Conservation (phyloP, 305 asterid genomes). For the Solanum chacoense region DNA sequence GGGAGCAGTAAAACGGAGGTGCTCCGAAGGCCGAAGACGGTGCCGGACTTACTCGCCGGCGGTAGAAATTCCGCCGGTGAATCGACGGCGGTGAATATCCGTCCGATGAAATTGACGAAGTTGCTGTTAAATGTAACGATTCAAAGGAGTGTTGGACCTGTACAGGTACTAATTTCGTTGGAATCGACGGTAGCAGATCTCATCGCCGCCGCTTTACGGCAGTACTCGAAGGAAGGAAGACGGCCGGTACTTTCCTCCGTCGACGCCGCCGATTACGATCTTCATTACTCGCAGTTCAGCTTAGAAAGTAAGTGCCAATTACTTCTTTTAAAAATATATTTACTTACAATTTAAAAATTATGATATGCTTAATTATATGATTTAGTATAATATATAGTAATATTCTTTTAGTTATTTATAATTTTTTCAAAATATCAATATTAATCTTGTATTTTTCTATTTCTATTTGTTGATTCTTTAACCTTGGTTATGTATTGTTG, state of each 20-base stretch:
- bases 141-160: constrained; percentile 68
- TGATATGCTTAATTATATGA: background rate
- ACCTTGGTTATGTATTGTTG: background rate
- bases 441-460: background rate
- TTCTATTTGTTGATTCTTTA: background rate
- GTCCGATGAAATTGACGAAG: constrained; percentile 28
- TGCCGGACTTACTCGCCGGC: constrained; percentile 24
- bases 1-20: background rate
- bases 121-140: constrained; percentile 62
- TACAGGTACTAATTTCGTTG: constrained; percentile 52
- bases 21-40: constrained; percentile 26
- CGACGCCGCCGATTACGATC: constrained; percentile 39
- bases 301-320: constrained; percentile 47
- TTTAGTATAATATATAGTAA: background rate
- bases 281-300: constrained; percentile 89
- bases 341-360: background rate
- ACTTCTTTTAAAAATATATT: background rate
- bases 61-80: background rate
- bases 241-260: constrained; percentile 33
- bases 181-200: constrained; percentile 66
- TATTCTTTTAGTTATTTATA: background rate
- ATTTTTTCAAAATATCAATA: background rate
- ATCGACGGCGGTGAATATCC: background rate
- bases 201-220: constrained; percentile 51
- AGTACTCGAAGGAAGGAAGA: constrained; percentile 62